Percentiles rank a stretch among this genome's conserved stretches.
These are phyloP conservation scores for Dioscorea alata DNA, from an alignment of 106 monocot species.

Conservation along the genomic window DNA sequence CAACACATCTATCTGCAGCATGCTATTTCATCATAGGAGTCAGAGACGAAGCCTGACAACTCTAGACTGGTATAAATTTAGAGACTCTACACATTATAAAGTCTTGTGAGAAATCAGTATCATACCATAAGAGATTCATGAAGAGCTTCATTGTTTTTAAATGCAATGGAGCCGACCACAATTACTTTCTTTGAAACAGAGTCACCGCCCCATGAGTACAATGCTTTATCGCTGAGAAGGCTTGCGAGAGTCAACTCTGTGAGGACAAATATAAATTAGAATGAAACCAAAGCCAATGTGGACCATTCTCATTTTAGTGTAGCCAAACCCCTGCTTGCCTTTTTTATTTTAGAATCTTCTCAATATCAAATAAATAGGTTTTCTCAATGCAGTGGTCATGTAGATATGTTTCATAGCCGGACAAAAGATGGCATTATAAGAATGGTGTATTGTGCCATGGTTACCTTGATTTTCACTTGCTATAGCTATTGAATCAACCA, in stretches of 20 bases:
- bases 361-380: too few species aligned
- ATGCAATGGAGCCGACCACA: conserved; percentile 31
- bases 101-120: background rate
- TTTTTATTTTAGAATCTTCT: too few species aligned
- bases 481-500: conserved; percentile 5
- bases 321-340: too few species aligned
- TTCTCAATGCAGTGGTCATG: too few species aligned
- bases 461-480: conserved; percentile 40
- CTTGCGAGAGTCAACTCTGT: conserved; percentile 38
- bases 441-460: background rate
- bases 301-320: too few species aligned
- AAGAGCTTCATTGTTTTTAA: conserved; percentile 37
- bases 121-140: conserved; percentile 58
- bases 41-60: too few species aligned
- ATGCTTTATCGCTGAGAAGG: conserved; percentile 43
- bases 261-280: background rate
- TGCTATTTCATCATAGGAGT: conserved; percentile 26
- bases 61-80: too few species aligned
- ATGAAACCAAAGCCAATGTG: background rate
- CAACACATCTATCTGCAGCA: conserved; percentile 62
- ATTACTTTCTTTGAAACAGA: conserved; percentile 70
- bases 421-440: background rate
- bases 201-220: conserved; percentile 59
- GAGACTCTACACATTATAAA: too few species aligned
- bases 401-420: too few species aligned